A percentile compares a stretch with the other conserved stretches of the same genome.
Conservation (phyloP, 441 rosid species). For the Syzygium syzygioides region DNA sequence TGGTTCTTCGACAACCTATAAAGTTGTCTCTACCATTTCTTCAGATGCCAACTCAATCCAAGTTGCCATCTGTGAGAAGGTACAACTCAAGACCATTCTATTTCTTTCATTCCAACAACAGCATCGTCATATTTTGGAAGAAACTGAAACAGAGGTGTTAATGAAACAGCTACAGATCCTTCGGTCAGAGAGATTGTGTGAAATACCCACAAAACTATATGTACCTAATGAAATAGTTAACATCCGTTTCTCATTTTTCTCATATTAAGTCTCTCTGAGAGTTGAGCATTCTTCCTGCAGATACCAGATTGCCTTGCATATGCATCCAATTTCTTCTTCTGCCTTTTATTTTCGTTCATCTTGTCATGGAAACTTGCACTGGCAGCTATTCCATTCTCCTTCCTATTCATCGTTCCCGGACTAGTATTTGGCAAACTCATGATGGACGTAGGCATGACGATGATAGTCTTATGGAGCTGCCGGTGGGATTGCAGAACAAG, state of each 20-base stretch:
- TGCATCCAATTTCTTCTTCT: conserved; percentile 45
- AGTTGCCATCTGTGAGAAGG: conserved; percentile 68
- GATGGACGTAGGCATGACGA: conserved; percentile 56
- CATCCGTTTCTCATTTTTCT: not conserved
- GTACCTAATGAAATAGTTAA: not conserved
- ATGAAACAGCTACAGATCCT: not conserved
- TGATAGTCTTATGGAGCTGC: conserved; percentile 52
- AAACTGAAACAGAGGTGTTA: not conserved
- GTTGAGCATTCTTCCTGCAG: conserved; percentile 22
- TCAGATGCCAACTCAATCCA: conserved; percentile 62
- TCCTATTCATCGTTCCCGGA: conserved; percentile 52
- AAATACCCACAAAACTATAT: not conserved
- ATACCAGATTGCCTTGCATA: conserved; percentile 51
- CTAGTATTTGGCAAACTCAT: conserved; percentile 60
- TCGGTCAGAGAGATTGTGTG: not conserved
- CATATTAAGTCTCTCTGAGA: not conserved
- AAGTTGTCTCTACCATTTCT: conserved; percentile 63
- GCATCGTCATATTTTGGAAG: not conserved
- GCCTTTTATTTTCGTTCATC: conserved; percentile 41
- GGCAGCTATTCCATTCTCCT: conserved; percentile 50
- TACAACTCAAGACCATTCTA: not conserved
- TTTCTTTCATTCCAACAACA: not conserved
- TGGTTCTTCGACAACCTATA: conserved; percentile 56
- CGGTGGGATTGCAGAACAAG: conserved; percentile 67
- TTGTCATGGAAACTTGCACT: conserved; percentile 57